These are phyloP conservation scores for Zymoseptoria tritici DNA, from an alignment of 2,329 filamentous ascomycete genomes.

Conservation along the genomic window DNA sequence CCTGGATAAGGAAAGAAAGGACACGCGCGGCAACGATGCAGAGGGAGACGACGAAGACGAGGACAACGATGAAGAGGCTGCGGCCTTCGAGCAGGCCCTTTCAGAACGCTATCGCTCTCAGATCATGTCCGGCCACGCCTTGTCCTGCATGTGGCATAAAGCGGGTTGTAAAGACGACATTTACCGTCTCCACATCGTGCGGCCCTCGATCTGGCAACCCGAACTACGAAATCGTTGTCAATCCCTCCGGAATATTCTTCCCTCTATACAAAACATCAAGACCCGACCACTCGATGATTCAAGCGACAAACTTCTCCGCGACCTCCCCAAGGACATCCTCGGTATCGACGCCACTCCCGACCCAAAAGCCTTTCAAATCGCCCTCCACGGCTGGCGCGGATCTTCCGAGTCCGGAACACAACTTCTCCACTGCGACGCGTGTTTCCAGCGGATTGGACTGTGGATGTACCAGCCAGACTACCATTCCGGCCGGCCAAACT, in stretches of 20 bases:
- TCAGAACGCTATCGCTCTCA: slow-evolving; percentile 68
- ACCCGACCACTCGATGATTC: slow-evolving; percentile 10
- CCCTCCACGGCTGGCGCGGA: slow-evolving; percentile 45
- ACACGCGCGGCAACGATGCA: slow-evolving; percentile 38
- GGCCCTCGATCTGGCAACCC: slow-evolving; percentile 30
- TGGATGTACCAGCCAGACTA: slow-evolving; percentile 78
- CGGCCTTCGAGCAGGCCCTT: slow-evolving; percentile 52
- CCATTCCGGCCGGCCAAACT: slow-evolving; percentile 9
- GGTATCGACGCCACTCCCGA: slow-evolving; percentile 7
- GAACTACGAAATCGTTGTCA: slow-evolving; percentile 24
- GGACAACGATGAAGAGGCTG: slow-evolving; percentile 25
- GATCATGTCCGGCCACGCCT: slow-evolving; percentile 66
- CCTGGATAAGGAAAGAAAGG: slow-evolving; percentile 42
- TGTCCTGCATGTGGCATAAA: slow-evolving; percentile 78
- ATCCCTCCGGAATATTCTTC: slow-evolving; percentile 20
- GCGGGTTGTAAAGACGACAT: slow-evolving; percentile 76
- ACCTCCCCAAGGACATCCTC: slow-evolving; percentile 23
- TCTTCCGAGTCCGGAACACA: slow-evolving; percentile 57
- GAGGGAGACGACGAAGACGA: slow-evolving; percentile 41
- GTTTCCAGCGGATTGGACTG: slow-evolving; percentile 77
- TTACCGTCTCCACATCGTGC: slow-evolving; percentile 48
- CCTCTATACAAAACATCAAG: slow-evolving; percentile 22
- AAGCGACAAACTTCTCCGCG: slow-evolving; percentile 18
- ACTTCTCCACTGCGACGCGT: slow-evolving; percentile 73
- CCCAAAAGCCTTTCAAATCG: slow-evolving; percentile 25